These are phyloP conservation scores for Helminthosporium solani DNA, from an alignment of 2,329 filamentous ascomycete species.

Conservation along the genomic window DNA sequence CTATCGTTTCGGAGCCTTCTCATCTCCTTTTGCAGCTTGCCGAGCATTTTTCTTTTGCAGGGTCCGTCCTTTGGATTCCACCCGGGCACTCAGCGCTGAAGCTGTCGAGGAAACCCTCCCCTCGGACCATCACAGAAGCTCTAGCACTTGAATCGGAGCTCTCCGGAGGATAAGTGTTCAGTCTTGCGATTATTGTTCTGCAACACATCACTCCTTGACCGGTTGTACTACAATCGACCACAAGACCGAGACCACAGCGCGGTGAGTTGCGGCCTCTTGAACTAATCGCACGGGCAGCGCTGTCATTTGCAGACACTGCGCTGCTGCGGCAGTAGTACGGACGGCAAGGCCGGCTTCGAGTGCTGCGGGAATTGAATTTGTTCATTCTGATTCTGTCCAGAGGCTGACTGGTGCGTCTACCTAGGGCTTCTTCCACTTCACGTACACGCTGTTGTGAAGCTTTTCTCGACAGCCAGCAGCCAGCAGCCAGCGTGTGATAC, in stretches of 20 bases:
- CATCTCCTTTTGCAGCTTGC: conserved; percentile 18
- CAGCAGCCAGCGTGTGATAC: not conserved
- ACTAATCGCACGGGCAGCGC: not conserved
- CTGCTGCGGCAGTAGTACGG: not conserved
- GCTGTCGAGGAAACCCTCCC: conserved; percentile 9
- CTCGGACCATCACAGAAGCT: conserved; percentile 4
- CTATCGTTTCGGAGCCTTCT: conserved; percentile 2
- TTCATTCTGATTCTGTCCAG: conserved; percentile 1
- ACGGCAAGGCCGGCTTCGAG: not conserved
- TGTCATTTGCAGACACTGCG: not conserved
- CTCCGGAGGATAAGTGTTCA: conserved; percentile 17
- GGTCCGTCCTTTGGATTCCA: conserved; percentile 15
- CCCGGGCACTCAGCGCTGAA: conserved; percentile 12
- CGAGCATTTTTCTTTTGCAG: conserved; percentile 36
- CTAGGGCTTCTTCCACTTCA: conserved; percentile 3
- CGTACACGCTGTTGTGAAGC: not conserved
- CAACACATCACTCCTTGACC: conserved; percentile 19
- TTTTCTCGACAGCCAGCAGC: not conserved
- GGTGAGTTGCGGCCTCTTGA: conserved; percentile 17
- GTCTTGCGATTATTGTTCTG: conserved; percentile 15
- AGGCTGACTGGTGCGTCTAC: conserved; percentile 5
- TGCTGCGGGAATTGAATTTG: not conserved
- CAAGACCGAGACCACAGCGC: conserved; percentile 16
- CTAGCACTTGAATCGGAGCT: conserved; percentile 1
- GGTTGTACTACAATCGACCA: conserved; percentile 18